A percentile compares a stretch with the other conserved stretches of the same genome.
Evolutionary conservation across 305 asterid genomes (phyloP).

Genomic region (Fraxinus ornus): DNA sequence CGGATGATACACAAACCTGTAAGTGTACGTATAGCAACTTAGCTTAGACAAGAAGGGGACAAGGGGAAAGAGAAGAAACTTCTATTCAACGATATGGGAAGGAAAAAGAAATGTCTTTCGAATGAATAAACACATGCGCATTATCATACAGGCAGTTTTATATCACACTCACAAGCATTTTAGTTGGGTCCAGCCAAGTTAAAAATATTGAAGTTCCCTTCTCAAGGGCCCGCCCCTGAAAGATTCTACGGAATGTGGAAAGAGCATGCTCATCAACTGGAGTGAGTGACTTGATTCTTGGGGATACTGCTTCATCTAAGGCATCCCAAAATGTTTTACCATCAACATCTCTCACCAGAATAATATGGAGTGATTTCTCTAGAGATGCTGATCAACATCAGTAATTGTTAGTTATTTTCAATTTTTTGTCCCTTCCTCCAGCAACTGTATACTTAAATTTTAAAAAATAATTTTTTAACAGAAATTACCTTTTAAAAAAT

Average conservation of each 20-base stretch:
- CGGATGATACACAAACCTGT: conserved; percentile 71
- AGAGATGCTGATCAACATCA: conserved; percentile 59
- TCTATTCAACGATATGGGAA: neutral
- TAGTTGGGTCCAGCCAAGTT: conserved; percentile 79
- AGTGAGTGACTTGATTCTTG: conserved; percentile 61
- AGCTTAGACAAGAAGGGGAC: neutral
- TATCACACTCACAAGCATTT: conserved; percentile 65
- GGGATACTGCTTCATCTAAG: conserved; percentile 77
- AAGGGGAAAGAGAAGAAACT: neutral
- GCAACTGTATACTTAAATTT: neutral
- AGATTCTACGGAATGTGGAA: conserved; percentile 56
- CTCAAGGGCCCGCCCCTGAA: conserved; percentile 69
- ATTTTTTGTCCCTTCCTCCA: neutral
- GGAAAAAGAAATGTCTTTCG: neutral
- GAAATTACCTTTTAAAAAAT: conserved; percentile 36
- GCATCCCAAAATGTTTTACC: conserved; percentile 97
- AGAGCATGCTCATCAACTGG: conserved; percentile 62
- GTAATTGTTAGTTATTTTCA: neutral
- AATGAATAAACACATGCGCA: neutral
- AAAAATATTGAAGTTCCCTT: conserved; percentile 76
- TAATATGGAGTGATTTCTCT: conserved; percentile 75
- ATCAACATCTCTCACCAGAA: conserved; percentile 80
- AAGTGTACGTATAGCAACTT: conserved; percentile 1
- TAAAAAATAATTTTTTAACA: too few relatives aligned
- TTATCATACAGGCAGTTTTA: conserved; percentile 1